phyloP scores from a whole-genome alignment of 2,329 filamentous ascomycete genomes.

The Helicocarpus griseus region DNA sequence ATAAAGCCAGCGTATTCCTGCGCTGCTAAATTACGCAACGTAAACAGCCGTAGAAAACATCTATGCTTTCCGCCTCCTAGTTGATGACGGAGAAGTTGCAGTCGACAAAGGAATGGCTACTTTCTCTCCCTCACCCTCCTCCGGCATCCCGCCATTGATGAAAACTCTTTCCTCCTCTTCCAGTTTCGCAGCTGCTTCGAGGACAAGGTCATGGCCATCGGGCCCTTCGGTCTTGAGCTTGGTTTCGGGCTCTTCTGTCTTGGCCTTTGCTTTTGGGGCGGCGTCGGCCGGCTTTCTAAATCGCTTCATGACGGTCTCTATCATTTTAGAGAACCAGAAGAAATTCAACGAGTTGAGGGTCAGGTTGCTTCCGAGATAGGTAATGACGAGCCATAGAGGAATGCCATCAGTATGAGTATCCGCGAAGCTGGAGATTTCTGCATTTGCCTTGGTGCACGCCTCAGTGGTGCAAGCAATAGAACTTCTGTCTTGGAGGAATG shows the following conservation, averaged over 20 bases:
- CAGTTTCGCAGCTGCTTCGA: slow-evolving; percentile 21
- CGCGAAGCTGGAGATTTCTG: slow-evolving; percentile 42
- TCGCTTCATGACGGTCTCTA: slow-evolving; percentile 53
- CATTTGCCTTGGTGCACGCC: slow-evolving; percentile 30
- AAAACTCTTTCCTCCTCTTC: slow-evolving; percentile 13
- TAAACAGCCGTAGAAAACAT: neutral
- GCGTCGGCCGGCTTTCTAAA: slow-evolving; percentile 37
- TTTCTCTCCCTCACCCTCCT: neutral
- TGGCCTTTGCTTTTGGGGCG: slow-evolving; percentile 5
- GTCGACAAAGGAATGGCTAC: neutral
- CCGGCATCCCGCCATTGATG: slow-evolving; percentile 10
- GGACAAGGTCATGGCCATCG: slow-evolving; percentile 22
- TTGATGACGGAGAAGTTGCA: neutral
- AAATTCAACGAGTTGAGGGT: slow-evolving; percentile 54
- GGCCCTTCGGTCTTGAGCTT: slow-evolving; percentile 19
- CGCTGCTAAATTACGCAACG: neutral
- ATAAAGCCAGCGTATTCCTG: too few relatives aligned
- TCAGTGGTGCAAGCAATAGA: slow-evolving; percentile 28
- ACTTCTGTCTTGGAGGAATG: slow-evolving; percentile 23
- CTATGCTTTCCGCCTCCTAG: slow-evolving; percentile 3
- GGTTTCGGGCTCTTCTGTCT: slow-evolving; percentile 16
- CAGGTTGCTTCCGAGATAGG: slow-evolving; percentile 50
- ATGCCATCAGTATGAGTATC: slow-evolving; percentile 30
- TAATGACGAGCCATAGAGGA: slow-evolving; percentile 49
- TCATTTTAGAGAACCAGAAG: slow-evolving; percentile 61